phyloP scores from a whole-genome alignment of 2,329 filamentous ascomycete genomes.

The Rachicladosporium sp. region DNA sequence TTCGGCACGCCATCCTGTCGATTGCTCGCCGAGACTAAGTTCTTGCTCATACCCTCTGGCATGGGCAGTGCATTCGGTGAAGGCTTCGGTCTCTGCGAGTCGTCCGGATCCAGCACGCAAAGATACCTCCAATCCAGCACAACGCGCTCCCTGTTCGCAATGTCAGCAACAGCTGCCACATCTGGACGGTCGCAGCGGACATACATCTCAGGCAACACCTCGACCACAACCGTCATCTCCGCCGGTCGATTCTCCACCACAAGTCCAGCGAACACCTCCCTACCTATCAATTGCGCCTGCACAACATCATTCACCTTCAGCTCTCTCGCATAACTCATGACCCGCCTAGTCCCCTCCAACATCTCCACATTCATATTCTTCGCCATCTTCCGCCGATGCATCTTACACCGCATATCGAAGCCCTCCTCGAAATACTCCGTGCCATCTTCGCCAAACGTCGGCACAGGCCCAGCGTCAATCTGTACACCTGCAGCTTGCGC shows the following conservation, averaged over 20 bases:
- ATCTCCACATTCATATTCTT: slow-evolving; percentile 48
- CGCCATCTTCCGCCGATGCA: slow-evolving; percentile 79
- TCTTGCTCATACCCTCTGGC: slow-evolving; percentile 43
- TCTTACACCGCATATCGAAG: slow-evolving; percentile 88
- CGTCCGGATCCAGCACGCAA: slow-evolving; percentile 56
- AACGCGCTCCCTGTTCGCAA: slow-evolving; percentile 48
- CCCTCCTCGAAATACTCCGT: slow-evolving; percentile 85
- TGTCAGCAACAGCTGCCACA: slow-evolving; percentile 4
- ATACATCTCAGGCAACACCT: slow-evolving; percentile 75
- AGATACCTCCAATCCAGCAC: slow-evolving; percentile 82
- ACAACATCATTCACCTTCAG: slow-evolving; percentile 65
- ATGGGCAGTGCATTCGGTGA: slow-evolving; percentile 61
- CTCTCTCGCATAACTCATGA: slow-evolving; percentile 54
- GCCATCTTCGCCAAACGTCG: slow-evolving; percentile 79
- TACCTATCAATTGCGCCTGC: slow-evolving; percentile 72
- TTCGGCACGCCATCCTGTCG: slow-evolving; percentile 38
- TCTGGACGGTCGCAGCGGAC: slow-evolving; percentile 21
- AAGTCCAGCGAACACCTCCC: slow-evolving; percentile 82
- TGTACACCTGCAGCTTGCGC: slow-evolving; percentile 85
- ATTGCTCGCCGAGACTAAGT: slow-evolving; percentile 33
- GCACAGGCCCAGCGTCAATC: slow-evolving; percentile 74
- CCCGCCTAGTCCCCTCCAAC: slow-evolving; percentile 57
- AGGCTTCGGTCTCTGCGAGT: slow-evolving; percentile 62
- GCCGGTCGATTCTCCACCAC: slow-evolving; percentile 70
- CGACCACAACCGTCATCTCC: slow-evolving; percentile 66